These are phyloP conservation scores for Williopsis jadinii DNA, from an alignment of 1,139 yeast genomes.

Conservation along the genomic window DNA sequence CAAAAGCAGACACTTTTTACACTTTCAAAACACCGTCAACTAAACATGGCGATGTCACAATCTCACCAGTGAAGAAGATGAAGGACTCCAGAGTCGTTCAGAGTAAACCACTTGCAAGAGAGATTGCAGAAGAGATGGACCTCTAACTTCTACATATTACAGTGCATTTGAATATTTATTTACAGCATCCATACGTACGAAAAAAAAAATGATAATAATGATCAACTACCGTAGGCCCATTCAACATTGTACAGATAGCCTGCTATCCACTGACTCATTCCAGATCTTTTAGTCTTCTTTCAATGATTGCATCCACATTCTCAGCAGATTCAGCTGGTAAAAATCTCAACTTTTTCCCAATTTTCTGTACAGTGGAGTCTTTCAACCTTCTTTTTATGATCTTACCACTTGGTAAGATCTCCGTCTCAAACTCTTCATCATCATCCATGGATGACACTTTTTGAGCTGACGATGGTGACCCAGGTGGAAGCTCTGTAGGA, in stretches of 20 bases:
- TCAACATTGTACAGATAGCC: too few relatives aligned
- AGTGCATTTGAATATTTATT: neutral
- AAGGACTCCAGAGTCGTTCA: conserved; percentile 10
- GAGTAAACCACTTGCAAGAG: conserved; percentile 13
- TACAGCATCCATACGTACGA: neutral
- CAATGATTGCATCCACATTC: conserved; percentile 55
- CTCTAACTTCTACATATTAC: conserved; percentile 1
- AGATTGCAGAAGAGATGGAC: conserved; percentile 16
- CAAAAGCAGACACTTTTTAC: conserved; percentile 35
- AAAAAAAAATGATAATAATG: too few relatives aligned
- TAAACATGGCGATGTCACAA: neutral
- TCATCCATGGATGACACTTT: conserved; percentile 13
- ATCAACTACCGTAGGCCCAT: too few relatives aligned
- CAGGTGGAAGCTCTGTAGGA: conserved; percentile 43
- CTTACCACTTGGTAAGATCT: conserved; percentile 67
- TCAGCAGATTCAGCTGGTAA: conserved; percentile 30
- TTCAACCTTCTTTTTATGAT: conserved; percentile 37
- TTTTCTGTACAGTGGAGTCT: conserved; percentile 21
- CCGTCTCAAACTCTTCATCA: conserved; percentile 36
- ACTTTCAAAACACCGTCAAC: conserved; percentile 2
- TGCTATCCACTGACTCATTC: conserved; percentile 17
- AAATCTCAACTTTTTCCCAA: conserved; percentile 30
- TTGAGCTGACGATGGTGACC: conserved; percentile 33
- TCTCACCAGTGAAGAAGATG: conserved; percentile 1
- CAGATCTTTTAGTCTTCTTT: conserved; percentile 41